Evolutionary conservation across 129 eudicot genomes (phyloP), one percentile per base, ranked within the genome.

Genomic region (Silybum marianum): DNA sequence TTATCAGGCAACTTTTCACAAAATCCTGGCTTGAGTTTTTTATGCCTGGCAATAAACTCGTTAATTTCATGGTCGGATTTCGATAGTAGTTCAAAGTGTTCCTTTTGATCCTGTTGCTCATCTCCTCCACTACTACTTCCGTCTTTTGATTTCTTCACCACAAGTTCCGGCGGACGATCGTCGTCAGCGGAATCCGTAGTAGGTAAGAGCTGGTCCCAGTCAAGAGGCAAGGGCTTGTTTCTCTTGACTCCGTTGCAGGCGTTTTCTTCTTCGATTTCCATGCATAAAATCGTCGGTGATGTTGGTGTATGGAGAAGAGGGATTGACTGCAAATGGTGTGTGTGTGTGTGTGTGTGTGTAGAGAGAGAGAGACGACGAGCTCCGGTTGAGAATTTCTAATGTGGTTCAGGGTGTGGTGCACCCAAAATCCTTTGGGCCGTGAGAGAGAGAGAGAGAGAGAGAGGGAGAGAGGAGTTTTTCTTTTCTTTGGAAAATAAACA

Each of bases 211-310:
- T 14, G 24, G 4, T 71, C 22, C 82, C 81, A 84, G 77, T 83
- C 88, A 25, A 84, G 28, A 7, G 66, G 65, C n/a, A 78, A 9
- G 9, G 77, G 72, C 3, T 18, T 36, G 21, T 72, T 79, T 30
- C 80, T 75, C 83, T 79, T 78, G 19, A 4, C 32, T 32, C 68
- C 19, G 7, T 16, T 11, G 23, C 30, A 60, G 28, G 51, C 39
- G 54, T 77, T 44, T 21, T 21, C 14, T 54, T 76, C 77, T 66
- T 69, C 87, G 67, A 48, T 75, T 62, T 85, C 85, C 89, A 88
- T 85, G 69, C 69, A 65, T 22, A 65, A 65, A 65, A 65, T 22
- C 69, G 69, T 65, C 69, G 69, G 69, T 65, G 69, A 62, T 23
- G 4, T 6, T 60, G 25, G 67, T n/a, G 30, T 65, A 30, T 62